Conservation (phyloP, 164 flowering plant genomes). For the Litsea cubeba region DNA sequence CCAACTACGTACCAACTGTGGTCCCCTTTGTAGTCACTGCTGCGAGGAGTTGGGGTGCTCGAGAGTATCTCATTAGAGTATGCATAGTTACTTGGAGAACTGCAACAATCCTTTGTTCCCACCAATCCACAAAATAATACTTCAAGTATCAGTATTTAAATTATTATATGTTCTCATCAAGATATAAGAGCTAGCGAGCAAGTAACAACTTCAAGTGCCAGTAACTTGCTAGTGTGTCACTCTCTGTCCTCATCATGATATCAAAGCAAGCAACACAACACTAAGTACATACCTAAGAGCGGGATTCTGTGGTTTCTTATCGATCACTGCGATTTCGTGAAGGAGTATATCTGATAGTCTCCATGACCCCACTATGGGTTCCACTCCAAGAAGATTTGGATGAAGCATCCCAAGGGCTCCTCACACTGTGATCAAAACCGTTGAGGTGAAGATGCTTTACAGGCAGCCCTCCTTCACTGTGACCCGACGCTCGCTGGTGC, state of each 20-base stretch:
- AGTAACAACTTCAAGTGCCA: too few species aligned
- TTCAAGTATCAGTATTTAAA: too few species aligned
- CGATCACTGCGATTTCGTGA: slow-evolving; percentile 24
- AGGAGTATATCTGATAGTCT: slow-evolving; percentile 37
- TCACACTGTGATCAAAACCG: slow-evolving; percentile 45
- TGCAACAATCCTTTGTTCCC: too few species aligned
- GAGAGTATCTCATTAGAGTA: slow-evolving; percentile 45
- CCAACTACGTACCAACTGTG: too few species aligned
- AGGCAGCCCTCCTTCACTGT: background rate
- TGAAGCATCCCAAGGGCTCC: slow-evolving; percentile 40
- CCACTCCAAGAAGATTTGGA: slow-evolving; percentile 49
- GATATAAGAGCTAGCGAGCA: too few species aligned
- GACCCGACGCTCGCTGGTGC: background rate
- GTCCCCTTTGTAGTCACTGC: slow-evolving; percentile 73
- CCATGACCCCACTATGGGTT: slow-evolving; percentile 38
- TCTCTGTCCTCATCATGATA: too few species aligned
- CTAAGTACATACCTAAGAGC: background rate
- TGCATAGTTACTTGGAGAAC: slow-evolving; percentile 42
- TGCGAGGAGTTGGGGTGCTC: slow-evolving; percentile 51
- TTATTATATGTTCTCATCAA: too few species aligned
- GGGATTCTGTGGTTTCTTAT: slow-evolving; percentile 9
- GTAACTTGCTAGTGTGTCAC: too few species aligned
- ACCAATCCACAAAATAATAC: slow-evolving; percentile 9
- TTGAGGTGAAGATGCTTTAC: slow-evolving; percentile 31
- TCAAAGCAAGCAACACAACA: too few species aligned